Conservation (phyloP, 1,139 yeast genomes). For the Sugiyamaella pinicola region DNA sequence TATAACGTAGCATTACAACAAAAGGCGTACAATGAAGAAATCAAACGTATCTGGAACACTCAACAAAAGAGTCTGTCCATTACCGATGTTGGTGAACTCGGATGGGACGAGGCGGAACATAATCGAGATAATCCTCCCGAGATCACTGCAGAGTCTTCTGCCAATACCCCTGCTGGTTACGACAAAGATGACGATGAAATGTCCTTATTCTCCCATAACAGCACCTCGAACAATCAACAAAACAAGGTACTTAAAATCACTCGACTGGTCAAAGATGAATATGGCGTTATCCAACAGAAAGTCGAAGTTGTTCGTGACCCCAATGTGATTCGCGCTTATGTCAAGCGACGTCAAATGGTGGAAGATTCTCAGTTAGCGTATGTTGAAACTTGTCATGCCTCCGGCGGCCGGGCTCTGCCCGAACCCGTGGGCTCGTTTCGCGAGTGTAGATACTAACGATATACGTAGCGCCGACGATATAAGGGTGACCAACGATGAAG, state of each 20-base stretch:
- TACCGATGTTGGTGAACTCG: slow-evolving; percentile 37
- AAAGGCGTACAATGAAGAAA: slow-evolving; percentile 88
- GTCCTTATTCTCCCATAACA: slow-evolving; percentile 41
- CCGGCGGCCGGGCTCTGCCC: no score
- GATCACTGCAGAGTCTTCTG: slow-evolving; percentile 14
- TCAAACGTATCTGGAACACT: slow-evolving; percentile 85
- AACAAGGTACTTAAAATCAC: slow-evolving; percentile 69
- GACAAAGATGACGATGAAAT: slow-evolving; percentile 43
- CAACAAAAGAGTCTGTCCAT: slow-evolving; percentile 69
- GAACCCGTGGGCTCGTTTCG: no score
- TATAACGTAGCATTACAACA: slow-evolving; percentile 87
- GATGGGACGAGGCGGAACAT: slow-evolving; percentile 44
- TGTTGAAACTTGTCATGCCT: no score
- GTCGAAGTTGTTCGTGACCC: slow-evolving; percentile 83
- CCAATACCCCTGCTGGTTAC: slow-evolving; percentile 30
- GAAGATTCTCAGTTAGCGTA: slow-evolving; percentile 69
- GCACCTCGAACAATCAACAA: slow-evolving; percentile 29
- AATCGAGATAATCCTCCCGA: slow-evolving; percentile 29
- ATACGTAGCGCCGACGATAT: slow-evolving; percentile 55
- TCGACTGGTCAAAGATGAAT: slow-evolving; percentile 77
- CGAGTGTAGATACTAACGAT: slow-evolving; percentile 12
- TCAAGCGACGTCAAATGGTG: slow-evolving; percentile 72
- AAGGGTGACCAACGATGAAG: slow-evolving; percentile 82
- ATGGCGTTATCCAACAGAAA: slow-evolving; percentile 82
- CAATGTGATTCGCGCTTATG: slow-evolving; percentile 81